Evolutionary conservation across 805 yeast species (phyloP), one percentile per base, ranked within the genome.

Genomic region (Hanseniaspora meyeri): DNA sequence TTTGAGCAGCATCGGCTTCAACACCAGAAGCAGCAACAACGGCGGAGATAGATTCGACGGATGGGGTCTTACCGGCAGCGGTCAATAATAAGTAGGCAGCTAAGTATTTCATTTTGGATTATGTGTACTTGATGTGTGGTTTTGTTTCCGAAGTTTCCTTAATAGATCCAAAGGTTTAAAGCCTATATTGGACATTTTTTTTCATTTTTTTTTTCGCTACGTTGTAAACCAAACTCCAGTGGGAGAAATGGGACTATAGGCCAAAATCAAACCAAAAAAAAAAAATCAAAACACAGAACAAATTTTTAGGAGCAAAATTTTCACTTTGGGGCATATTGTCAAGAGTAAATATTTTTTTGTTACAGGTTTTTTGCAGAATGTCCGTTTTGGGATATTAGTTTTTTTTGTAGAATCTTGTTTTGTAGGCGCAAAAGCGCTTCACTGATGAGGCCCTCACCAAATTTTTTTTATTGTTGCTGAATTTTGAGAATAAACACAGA

Each of bases 41-140:
- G 67, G 84, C 70, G 77, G 87, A 78, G 81, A 93, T 81, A 76
- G 88, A 91, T 71, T 85, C 82, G 68, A 95, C 95, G 67, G 95
- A 79, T 77, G 98, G 97, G 70, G 93, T 72, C 73, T 89, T 74
- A 75, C 97, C 98, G 77, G 96, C 96, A 75, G 93, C 89, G 79
- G 85, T 89, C 77, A 93, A 83, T 79, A 91, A 85, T 77, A 93
- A 85, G 82, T 93, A 93, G 77, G 98, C 97, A 79, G 98, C 98
- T 79, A 93, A 85, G 84, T 91, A 91, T 87, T 89, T 93, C 97
- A 89, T 80, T 72, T 59, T 47, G 1, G 16, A 12, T 42, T 42
- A 42, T 42, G 27, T 39, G 55, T 55, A 46, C 31, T 34, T 19
- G 29, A 19, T 32, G 40, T 46, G 39, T 34, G 49, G 49, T 19